Percentiles rank a stretch among this genome's conserved stretches.
phyloP scores from a whole-genome alignment of 495 filamentous ascomycete genomes.

The Trichoderma orchidacearum region DNA sequence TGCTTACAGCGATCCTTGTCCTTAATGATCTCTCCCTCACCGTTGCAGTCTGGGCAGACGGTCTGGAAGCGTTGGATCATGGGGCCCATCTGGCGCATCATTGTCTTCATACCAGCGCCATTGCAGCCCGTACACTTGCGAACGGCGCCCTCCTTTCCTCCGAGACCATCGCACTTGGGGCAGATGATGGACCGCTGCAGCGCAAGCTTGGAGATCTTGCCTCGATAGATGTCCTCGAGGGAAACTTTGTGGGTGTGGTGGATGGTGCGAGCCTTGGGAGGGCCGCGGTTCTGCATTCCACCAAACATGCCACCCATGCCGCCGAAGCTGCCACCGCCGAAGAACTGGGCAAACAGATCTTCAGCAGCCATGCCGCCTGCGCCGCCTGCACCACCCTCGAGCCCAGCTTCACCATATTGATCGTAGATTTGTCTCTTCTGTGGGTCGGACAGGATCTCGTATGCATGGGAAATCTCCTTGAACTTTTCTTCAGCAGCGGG shows the following conservation, averaged over 20 bases:
- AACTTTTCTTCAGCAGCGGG: constrained; percentile 92
- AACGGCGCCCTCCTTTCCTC: constrained; percentile 94
- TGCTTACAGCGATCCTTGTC: constrained; percentile 94
- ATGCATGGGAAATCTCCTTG: constrained; percentile 91
- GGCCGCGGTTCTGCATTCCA: constrained; percentile 66
- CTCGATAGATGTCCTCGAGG: constrained; percentile 94
- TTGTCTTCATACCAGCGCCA: constrained; percentile 94
- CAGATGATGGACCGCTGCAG: constrained; percentile 97
- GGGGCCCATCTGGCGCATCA: constrained; percentile 99
- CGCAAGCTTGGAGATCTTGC: constrained; percentile 94
- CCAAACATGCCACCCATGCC: constrained; percentile 73
- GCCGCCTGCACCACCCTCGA: constrained; percentile 72
- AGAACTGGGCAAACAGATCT: constrained; percentile 93
- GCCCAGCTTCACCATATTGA: constrained; percentile 91
- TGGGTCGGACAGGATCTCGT: constrained; percentile 82
- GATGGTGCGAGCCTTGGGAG: constrained; percentile 89
- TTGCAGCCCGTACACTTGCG: constrained; percentile 83
- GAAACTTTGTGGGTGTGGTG: constrained; percentile 97
- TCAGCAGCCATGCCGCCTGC: constrained; percentile 94
- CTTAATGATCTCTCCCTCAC: constrained; percentile 89
- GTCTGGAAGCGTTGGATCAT: constrained; percentile 99
- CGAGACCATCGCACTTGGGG: constrained; percentile 84
- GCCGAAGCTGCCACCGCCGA: constrained; percentile 57
- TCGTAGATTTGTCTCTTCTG: constrained; percentile 90
- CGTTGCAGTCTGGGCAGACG: constrained; percentile 94